Base-by-base conservation (phyloP, 495 filamentous ascomycete genomes). In the Pyrenula aspistea region DNA sequence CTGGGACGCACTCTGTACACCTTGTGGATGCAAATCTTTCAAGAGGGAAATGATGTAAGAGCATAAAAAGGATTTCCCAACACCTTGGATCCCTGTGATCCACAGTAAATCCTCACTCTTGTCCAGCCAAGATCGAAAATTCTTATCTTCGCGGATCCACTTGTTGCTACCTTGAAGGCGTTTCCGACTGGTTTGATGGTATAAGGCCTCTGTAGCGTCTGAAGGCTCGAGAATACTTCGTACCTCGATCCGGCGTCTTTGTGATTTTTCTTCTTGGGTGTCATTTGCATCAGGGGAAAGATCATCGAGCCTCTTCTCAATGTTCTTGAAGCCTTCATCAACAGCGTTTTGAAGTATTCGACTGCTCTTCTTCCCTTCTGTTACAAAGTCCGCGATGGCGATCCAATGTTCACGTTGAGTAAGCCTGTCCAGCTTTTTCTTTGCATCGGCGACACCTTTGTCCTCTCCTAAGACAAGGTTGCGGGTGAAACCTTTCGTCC, bases 1-100 rank as follows among this genome's bases (percentile, higher is more conserved):
- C 25, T 24, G 63, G 25, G 23, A 50, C 52, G 55, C 49, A 54
- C 23, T 24, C 49, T 58, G 57, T 51, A 54, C 55, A 57, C 53
- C 57, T 53, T 60, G 59, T 1, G 62, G 53, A 19, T 58, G 50
- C 12, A 48, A 47, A 22, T 53, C 23, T 25, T 23, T 51, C 1
- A 70, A 60, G 54, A 58, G 56, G 12, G 19, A 21, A 24, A 71
- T 65, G 12, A 71, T 63, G 51, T 63, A 64, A 12, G 62, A 47
- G 22, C 62, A 61, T 0, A 72, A 59, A 55, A 61, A 71, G 1
- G 67, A 68, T 55, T 72, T 72, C 8, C 69, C 69, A 2, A 61
- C 63, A 8, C 69, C 69, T 24, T 63, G 63, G 48, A 56, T 65
- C 10, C 69, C 70, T n/a, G 62, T 65, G 2, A 73, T 57, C 56